Percentiles rank a stretch among this genome's conserved stretches.
Evolutionary conservation across 768 basidiomycete species (phyloP).

Genomic region (Paxillus rubicundulus): DNA sequence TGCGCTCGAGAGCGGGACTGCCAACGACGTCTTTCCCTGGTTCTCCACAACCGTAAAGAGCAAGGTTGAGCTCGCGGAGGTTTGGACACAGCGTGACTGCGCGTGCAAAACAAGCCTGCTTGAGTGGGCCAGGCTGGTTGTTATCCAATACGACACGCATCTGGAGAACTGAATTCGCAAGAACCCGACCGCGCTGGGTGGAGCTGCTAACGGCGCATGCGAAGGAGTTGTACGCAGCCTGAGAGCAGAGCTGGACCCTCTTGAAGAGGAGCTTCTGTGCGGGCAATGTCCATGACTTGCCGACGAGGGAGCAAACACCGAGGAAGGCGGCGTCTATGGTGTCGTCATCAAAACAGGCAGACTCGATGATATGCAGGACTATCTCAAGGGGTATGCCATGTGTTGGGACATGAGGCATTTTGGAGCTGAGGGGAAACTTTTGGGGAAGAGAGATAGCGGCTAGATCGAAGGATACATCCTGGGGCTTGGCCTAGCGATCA

Average conservation of each 20-base stretch:
- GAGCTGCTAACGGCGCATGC: conserved; percentile 45
- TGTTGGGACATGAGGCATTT: conserved; percentile 21
- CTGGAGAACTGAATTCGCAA: conserved; percentile 52
- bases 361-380: conserved; percentile 60
- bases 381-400: conserved; percentile 59
- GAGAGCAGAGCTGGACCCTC: conserved; percentile 51
- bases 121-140: conserved; percentile 61
- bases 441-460: conserved; percentile 26
- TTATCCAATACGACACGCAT: conserved; percentile 61
- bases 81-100: conserved; percentile 61
- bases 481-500: conserved; percentile 28
- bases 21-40: conserved; percentile 52
- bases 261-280: conserved; percentile 67
- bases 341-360: conserved; percentile 42
- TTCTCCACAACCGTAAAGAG: conserved; percentile 56
- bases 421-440: conserved; percentile 14
- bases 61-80: conserved; percentile 51
- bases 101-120: conserved; percentile 53
- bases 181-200: conserved; percentile 46
- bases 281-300: conserved; percentile 60
- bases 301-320: conserved; percentile 58
- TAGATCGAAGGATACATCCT: conserved; percentile 41
- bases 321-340: conserved; percentile 43
- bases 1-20: conserved; percentile 43
- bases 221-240: conserved; percentile 55